Base-by-base conservation (phyloP, 805 yeast species). In the Sporopachydermia lactativora region DNA sequence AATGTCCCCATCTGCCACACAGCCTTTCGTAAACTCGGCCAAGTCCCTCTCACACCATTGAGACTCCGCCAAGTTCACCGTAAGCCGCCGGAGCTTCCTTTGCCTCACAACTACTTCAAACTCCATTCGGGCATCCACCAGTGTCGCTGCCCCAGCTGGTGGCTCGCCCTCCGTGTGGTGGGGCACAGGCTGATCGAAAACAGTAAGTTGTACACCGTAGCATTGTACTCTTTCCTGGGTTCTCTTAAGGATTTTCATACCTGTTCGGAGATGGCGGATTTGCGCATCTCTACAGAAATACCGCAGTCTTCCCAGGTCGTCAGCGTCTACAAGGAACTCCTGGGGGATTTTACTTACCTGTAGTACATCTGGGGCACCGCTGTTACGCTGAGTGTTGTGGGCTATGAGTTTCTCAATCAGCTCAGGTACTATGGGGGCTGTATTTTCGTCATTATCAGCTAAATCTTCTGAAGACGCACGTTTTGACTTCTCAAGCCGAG, bases 341-440 rank as follows among this genome's bases (percentile, higher is more conserved):
- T n/a, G 8, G 8, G 8, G 13, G n/a, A 24, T 24, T 8, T 24
- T 24, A 24, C n/a, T 24, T 8, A n/a, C n/a, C n/a, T 24, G 31
- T n/a, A 24, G 31, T 8, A 24, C 31, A n/a, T 24, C n/a, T 8
- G 8, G 13, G n/a, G n/a, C 13, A n/a, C n/a, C 31, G 8, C n/a
- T 24, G 31, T 24, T 24, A 8, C 31, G 8, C 31, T 24, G 13
- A 24, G 31, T 8, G 31, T 24, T 24, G n/a, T 24, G 31, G n/a
- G n/a, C 31, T 24, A 24, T 24, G 31, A 24, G 31, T 24, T 24
- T 24, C n/a, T 24, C 31, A 8, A 24, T 24, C 31, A 24, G 31
- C 31, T 24, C 31, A 8, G 31, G 31, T 8, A 24, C 31, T 8
- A 24, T n/a, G 8, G 31, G 31, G 8, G n/a, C 31, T 24, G 8